Percentiles rank a stretch among this genome's conserved stretches.
Conservation (phyloP, 306 rosid species). For the Medicago lupulina region DNA sequence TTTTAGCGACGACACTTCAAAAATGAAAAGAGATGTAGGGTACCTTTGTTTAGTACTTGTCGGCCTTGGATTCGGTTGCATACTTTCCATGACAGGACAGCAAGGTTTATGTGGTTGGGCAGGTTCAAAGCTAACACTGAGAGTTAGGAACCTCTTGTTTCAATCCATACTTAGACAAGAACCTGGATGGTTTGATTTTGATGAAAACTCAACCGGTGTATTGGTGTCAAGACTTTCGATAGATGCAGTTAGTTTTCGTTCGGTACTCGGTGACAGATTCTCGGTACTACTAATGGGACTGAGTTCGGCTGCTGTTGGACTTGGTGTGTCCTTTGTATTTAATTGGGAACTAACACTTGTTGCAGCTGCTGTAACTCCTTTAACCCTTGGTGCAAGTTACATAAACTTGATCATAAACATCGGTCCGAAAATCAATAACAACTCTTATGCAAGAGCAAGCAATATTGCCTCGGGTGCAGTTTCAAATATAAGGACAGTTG, state of each 20-base stretch:
- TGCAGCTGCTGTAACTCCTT: slow-evolving; percentile 83
- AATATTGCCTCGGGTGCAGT: slow-evolving; percentile 90
- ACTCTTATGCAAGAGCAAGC: slow-evolving; percentile 80
- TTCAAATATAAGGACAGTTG: slow-evolving; percentile 81
- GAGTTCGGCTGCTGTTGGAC: slow-evolving; percentile 79
- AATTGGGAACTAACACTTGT: slow-evolving; percentile 67
- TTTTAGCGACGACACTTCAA: slow-evolving; percentile 43
- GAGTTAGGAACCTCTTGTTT: slow-evolving; percentile 79
- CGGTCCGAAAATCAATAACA: slow-evolving; percentile 72
- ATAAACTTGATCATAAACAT: slow-evolving; percentile 73
- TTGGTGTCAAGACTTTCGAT: slow-evolving; percentile 78
- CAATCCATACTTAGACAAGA: slow-evolving; percentile 85
- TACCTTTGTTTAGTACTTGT: slow-evolving; percentile 70
- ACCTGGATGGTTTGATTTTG: slow-evolving; percentile 95
- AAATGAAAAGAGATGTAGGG: slow-evolving; percentile 56
- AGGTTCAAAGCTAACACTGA: slow-evolving; percentile 81
- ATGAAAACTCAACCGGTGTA: slow-evolving; percentile 76
- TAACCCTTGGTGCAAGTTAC: slow-evolving; percentile 93
- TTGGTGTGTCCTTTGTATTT: slow-evolving; percentile 61
- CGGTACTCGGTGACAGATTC: slow-evolving; percentile 74
- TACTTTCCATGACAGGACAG: slow-evolving; percentile 84
- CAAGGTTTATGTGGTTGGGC: slow-evolving; percentile 97
- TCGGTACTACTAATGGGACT: slow-evolving; percentile 91
- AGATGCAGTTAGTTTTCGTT: slow-evolving; percentile 70
- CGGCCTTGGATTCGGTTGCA: slow-evolving; percentile 82